Conservation (phyloP, 1,284 basidiomycete genomes). For the Marasmius tenuissimus region DNA sequence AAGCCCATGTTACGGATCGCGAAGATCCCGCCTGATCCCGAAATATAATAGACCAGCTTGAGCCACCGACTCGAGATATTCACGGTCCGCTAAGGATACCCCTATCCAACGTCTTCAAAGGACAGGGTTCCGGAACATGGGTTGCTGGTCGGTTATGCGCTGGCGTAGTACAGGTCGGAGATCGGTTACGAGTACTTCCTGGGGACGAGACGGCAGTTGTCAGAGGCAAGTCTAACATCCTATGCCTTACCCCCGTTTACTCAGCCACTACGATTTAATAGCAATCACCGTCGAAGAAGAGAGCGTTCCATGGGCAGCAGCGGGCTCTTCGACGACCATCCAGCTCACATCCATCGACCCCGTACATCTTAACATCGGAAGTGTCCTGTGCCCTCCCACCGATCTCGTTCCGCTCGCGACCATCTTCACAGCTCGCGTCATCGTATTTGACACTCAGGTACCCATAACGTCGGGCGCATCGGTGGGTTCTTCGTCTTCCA, state of each 20-base stretch:
- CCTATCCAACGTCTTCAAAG: constrained; percentile 94
- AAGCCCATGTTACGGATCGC: constrained; percentile 8
- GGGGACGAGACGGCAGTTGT: constrained; percentile 90
- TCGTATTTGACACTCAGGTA: constrained; percentile 90
- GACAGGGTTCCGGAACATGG: constrained; percentile 78
- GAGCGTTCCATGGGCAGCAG: constrained; percentile 82
- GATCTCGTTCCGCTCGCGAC: constrained; percentile 75
- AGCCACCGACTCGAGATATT: constrained; percentile 81
- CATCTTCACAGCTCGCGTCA: constrained; percentile 83
- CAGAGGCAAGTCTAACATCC: constrained; percentile 53
- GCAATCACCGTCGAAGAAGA: constrained; percentile 88
- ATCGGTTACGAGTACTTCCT: constrained; percentile 83
- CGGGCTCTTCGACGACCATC: constrained; percentile 87
- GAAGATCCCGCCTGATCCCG: neutral
- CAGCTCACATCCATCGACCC: constrained; percentile 86
- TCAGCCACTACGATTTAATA: constrained; percentile 29
- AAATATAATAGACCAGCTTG: constrained; percentile 63
- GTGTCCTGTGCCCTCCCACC: constrained; percentile 80
- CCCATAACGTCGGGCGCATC: constrained; percentile 89
- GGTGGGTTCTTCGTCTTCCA: constrained; percentile 40
- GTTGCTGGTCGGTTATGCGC: constrained; percentile 87
- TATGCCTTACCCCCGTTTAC: constrained; percentile 2
- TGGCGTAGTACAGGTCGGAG: constrained; percentile 92
- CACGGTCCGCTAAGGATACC: constrained; percentile 83
- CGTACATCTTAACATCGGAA: constrained; percentile 85